Base-by-base conservation (phyloP, 2,329 filamentous ascomycete species). In the Zasmidium cellare region DNA sequence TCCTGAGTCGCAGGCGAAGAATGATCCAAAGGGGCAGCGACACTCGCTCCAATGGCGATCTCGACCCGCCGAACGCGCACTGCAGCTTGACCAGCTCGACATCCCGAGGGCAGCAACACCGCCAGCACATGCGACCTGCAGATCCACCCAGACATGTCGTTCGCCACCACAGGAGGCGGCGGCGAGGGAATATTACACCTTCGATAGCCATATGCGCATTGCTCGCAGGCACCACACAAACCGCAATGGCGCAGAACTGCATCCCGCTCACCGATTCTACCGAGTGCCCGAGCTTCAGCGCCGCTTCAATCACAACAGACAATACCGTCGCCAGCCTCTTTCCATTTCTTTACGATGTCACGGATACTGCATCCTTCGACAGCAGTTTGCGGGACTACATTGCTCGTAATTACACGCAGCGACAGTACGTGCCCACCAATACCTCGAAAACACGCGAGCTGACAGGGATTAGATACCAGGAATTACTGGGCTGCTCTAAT, bases 261-360 rank as follows among this genome's bases (percentile, higher is more conserved):
- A 83, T 94, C 66, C 87, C 90, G 24, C 81, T 96, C 35, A 76
- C 83, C 56, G 86, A 82, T 60, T 93, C 91, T 28, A 87, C 80
- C 3, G 75, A 81, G 55, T 96, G 91, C 74, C 80, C 87, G 48
- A 88, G 90, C 2, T 96, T 92, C 73, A 81, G 83, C 71, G 79
- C 81, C 44, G 85, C 90, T 6, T 91, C 89, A 0, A 80, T 96
- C 60, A 90, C 88, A 28, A 89, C 84, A 31, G 81, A 83, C 69
- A 75, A 76, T 46, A 76, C 72, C 56, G 70, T 90, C 60, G 79
- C 83, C 49, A 81, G 81, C 24, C 77, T 84, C 59, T 92, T 88
- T 77, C 87, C 92, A 48, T 99, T 97, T 74, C 84, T 99, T 64
- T 80, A 86, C 64, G 90, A 84, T 73, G 94, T 97, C 67, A 89